Percentiles rank a stretch among this genome's conserved stretches.
Conservation (phyloP, 441 rosid genomes). For the Metrosideros polymorpha region DNA sequence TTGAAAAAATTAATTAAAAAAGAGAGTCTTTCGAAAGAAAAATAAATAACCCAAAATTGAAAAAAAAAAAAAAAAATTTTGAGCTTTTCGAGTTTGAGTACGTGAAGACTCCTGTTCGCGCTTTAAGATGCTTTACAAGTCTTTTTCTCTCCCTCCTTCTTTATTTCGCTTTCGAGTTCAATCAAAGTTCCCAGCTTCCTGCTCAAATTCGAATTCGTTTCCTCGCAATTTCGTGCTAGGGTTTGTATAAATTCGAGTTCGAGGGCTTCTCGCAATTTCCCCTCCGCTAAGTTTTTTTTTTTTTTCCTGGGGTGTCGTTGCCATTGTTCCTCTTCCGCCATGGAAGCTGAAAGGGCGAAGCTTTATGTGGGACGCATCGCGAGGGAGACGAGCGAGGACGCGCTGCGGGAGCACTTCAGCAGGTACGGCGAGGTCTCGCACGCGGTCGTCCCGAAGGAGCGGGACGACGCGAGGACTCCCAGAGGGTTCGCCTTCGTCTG, state of each 20-base stretch:
- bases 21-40: too few relatives aligned
- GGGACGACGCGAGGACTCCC: slow-evolving; percentile 23
- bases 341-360: slow-evolving; percentile 48
- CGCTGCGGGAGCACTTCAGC: slow-evolving; percentile 47
- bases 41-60: too few relatives aligned
- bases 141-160: too few relatives aligned
- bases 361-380: slow-evolving; percentile 65
- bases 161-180: background rate
- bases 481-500: slow-evolving; percentile 77
- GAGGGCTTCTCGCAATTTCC: too few relatives aligned
- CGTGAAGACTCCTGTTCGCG: background rate
- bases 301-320: too few relatives aligned
- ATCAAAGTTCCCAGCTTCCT: background rate
- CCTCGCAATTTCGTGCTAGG: background rate
- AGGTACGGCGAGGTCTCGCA: slow-evolving; percentile 52
- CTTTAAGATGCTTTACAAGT: background rate
- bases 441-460: slow-evolving; percentile 46
- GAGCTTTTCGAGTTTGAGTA: too few relatives aligned
- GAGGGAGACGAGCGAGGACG: slow-evolving; percentile 50
- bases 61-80: too few relatives aligned
- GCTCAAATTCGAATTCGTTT: background rate
- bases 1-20: too few relatives aligned
- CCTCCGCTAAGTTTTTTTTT: background rate
- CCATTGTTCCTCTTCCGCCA: background rate
- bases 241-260: background rate